Conservation (phyloP, 1,284 basidiomycete species). For the Papiliotrema nemorosa region DNA sequence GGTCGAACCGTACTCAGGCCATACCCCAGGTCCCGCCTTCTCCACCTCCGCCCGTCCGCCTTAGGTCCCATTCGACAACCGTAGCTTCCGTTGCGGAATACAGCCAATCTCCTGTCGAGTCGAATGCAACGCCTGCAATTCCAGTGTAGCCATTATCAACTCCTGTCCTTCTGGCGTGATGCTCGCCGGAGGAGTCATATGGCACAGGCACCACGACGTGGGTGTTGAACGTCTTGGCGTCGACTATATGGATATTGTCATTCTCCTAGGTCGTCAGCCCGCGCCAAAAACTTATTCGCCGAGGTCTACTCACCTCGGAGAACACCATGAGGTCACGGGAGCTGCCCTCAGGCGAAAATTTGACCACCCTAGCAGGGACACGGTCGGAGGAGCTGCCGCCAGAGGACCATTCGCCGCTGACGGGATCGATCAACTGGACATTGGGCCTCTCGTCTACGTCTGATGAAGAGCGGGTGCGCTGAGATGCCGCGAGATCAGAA, state of each 20-base stretch:
- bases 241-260: slow-evolving; percentile 47
- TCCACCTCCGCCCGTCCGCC: slow-evolving; percentile 32
- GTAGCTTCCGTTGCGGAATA: slow-evolving; percentile 48
- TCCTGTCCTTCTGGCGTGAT: slow-evolving; percentile 14
- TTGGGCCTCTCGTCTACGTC: neutral
- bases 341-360: slow-evolving; percentile 47
- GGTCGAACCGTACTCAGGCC: too few species aligned
- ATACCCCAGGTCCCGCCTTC: slow-evolving; percentile 38
- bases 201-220: slow-evolving; percentile 46
- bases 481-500: slow-evolving; percentile 13
- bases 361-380: slow-evolving; percentile 48
- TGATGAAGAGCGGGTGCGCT: neutral
- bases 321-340: slow-evolving; percentile 47
- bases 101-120: slow-evolving; percentile 46
- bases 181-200: slow-evolving; percentile 1
- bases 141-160: slow-evolving; percentile 37
- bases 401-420: slow-evolving; percentile 24
- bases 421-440: slow-evolving; percentile 23
- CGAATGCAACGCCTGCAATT: slow-evolving; percentile 45
- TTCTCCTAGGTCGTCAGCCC: slow-evolving; percentile 30
- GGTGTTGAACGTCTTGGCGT: slow-evolving; percentile 46
- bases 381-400: slow-evolving; percentile 32
- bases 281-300: neutral
- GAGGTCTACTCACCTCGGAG: slow-evolving; percentile 32
- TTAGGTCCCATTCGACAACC: slow-evolving; percentile 49